Conservation (phyloP, 164 flowering plant genomes). For the Santalum album region DNA sequence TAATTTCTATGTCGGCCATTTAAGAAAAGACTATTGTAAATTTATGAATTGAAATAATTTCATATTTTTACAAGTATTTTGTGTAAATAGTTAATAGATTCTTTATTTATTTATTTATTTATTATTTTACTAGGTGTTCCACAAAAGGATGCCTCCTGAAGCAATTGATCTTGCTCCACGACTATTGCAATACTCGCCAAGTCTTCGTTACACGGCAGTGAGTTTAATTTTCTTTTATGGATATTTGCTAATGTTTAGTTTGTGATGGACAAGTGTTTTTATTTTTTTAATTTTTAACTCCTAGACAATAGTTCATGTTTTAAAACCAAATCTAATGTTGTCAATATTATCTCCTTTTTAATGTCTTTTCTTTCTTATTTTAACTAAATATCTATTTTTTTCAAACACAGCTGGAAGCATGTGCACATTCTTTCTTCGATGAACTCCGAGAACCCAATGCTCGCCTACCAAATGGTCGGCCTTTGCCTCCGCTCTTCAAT, state of each 20-base stretch:
- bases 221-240: too few species aligned
- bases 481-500: neutral
- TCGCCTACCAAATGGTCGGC: conserved; percentile 1
- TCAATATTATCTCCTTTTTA: too few species aligned
- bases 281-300: too few species aligned
- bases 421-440: conserved; percentile 4
- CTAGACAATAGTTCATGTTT: too few species aligned
- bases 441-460: conserved; percentile 3
- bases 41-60: too few species aligned
- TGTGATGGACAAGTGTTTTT: too few species aligned
- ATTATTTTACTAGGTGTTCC: neutral
- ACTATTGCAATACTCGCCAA: conserved; percentile 4
- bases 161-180: conserved; percentile 3
- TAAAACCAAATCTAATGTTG: too few species aligned
- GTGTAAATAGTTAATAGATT: neutral
- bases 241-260: too few species aligned
- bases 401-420: conserved; percentile 1
- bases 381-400: neutral
- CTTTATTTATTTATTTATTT: neutral
- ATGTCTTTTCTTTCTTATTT: neutral
- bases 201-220: conserved; percentile 1
- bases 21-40: too few species aligned
- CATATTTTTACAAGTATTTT: too few species aligned
- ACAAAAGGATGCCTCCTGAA: conserved; percentile 6
- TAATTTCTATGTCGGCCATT: too few species aligned